Evolutionary conservation across 2,329 filamentous ascomycete species (phyloP), one percentile per base, ranked within the genome.

Genomic region (Hypoxylon sp.): DNA sequence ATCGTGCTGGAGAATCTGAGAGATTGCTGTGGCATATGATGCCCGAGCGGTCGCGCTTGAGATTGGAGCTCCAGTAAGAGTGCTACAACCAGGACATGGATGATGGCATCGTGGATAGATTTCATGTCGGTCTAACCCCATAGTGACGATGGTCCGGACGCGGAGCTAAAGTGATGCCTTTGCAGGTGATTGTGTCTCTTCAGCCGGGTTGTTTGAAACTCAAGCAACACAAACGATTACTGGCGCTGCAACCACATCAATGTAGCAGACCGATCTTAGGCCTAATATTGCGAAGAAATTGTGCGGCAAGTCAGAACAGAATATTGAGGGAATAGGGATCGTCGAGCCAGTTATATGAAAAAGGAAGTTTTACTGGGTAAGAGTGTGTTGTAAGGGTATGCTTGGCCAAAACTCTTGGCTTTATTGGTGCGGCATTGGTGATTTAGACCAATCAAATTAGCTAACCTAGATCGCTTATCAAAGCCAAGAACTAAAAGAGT

Each of bases 351-450:
- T 47, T 40, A 43, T 50, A 55, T 54, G n/a, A 41, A 20, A 46
- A 20, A 12, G 46, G 41, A 44, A n/a, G n/a, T n/a, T n/a, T n/a
- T n/a, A n/a, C n/a, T n/a, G n/a, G n/a, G n/a, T n/a, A n/a, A n/a
- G n/a, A n/a, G n/a, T n/a, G n/a, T n/a, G 42, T 44, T 30, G 44
- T 52, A 46, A 44, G 46, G 48, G 36, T 30, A 32, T 34, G 51
- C 59, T 61, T 61, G 59, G 59, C 59, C 57, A 57, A 61, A 61
- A 61, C 59, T 56, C 59, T 61, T 59, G 58, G 52, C 52, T 32
- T 21, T 50, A 26, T 38, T 57, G 38, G 49, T 56, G 48, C 40
- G 44, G 47, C 47, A 36, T 11, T 37, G 30, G 30, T 27, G 38
- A 25, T 32, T 20, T 35, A 31, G 38, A 45, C 54, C 55, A 51